phyloP scores from a whole-genome alignment of 2,329 filamentous ascomycete species.

The Fusarium verticillioides region DNA sequence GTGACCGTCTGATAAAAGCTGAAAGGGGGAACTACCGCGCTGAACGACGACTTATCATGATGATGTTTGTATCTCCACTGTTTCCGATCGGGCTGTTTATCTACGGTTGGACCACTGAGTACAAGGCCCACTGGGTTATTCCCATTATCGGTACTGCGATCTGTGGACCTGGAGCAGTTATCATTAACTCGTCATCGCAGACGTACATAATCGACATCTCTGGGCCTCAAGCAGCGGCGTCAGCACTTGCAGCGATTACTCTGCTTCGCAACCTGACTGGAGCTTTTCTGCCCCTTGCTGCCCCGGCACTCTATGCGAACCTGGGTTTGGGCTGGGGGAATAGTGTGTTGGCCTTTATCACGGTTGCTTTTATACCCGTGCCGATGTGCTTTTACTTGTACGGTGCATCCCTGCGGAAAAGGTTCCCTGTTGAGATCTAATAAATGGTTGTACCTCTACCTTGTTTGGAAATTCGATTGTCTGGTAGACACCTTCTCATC shows the following conservation, averaged over 20 bases:
- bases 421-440: not conserved
- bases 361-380: constrained; percentile 53
- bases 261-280: constrained; percentile 19
- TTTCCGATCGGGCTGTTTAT: constrained; percentile 24
- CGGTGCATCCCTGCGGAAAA: constrained; percentile 48
- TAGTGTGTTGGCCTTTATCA: constrained; percentile 53
- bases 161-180: not conserved
- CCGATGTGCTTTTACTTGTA: constrained; percentile 53
- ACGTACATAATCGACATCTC: not conserved
- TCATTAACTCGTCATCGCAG: constrained; percentile 9
- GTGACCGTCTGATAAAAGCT: constrained; percentile 15
- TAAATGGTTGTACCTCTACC: rapidly evolving
- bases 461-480: not conserved
- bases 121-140: constrained; percentile 22
- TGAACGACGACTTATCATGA: constrained; percentile 15
- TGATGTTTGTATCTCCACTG: constrained; percentile 15
- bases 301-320: constrained; percentile 38
- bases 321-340: constrained; percentile 60
- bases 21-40: not conserved
- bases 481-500: rapidly evolving
- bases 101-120: constrained; percentile 34
- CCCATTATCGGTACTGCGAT: constrained; percentile 19
- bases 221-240: constrained; percentile 12
- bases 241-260: constrained; percentile 27
- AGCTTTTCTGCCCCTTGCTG: constrained; percentile 17